Base-by-base conservation (phyloP, 352 stramenopile species). In the Phytopythium montanum region DNA sequence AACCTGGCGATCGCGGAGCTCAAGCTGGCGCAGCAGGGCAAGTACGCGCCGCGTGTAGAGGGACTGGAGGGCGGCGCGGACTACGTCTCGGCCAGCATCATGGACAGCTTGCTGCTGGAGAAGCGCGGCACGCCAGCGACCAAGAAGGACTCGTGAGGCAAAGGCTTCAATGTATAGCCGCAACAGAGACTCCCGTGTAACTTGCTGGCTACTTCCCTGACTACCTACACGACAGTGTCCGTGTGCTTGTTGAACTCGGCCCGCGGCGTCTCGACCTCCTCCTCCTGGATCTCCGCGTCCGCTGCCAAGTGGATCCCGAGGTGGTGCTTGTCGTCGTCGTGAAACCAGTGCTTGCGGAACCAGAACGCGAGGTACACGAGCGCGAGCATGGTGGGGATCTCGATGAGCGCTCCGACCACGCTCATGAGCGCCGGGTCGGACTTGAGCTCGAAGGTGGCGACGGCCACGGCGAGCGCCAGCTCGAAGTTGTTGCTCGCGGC, bases 401-500 rank as follows among this genome's bases (percentile, higher is more conserved):
- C 79, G 52, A 87, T 87, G 18, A 87, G 64, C 16, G 82, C 79
- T 14, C 81, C 79, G 1, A 92, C 79, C 28, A 86, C 77, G 29
- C 77, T 88, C 66, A 85, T 87, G 5, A 90, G 60, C 39, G 78
- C 76, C 5, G 79, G 70, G n/a, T 84, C 79, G n/a, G 81, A 92
- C 44, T 80, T 74, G 50, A 85, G 65, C n/a, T 80, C 81, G 54
- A 86, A 92, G 28, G 79, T 71, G 1, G 71, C 68, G n/a, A 87
- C 80, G n/a, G 76, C 76, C 33, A 88, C 66, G 4, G 81, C 81
- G 25, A 87, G 66, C 7, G 75, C 79, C 59, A 91, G 58, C 64
- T 89, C 81, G 49, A 92, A 92, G 65, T 88, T 90, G 74, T 92
- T 92, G 58, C 76, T 88, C 9, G 74, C 79, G 3, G 76, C 76